Base-by-base conservation (phyloP, 352 stramenopile species). In the Phytophthora hybrid region DNA sequence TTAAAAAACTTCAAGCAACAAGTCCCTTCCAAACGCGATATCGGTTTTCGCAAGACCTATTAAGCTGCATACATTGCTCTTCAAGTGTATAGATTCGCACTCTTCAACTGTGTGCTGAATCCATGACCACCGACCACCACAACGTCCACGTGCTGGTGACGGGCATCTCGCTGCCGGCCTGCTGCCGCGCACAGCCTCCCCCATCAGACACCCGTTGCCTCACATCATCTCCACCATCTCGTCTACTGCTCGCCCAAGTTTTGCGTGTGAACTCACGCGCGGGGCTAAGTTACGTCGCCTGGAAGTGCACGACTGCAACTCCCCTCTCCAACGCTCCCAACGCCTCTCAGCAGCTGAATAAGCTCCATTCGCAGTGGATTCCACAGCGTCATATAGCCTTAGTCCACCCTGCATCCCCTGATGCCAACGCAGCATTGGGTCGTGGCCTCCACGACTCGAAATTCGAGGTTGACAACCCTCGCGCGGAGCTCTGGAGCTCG, bases 291-390 rank as follows among this genome's bases (percentile, higher is more conserved):
- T 78, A 73, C 31, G 29, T 78, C 3, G 56, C 34, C 49, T 81
- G 69, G 70, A 75, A 73, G 41, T 76, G 74, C 61, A 69, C 31
- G 34, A 76, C 74, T 57, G 3, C 7, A 16, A 32, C 4, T 59
- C 47, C 32, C 10, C 23, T 29, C 56, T 49, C 54, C 19, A 37
- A 19, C n/a, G n/a, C 39, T 19, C 19, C 16, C 7, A 19, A 49
- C 9, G 34, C 34, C 34, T 8, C 47, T 71, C 21, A 6, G 8
- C 34, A 61, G 47, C 47, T 21, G 5, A 55, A 44, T 46, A 66
- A 56, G 31, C 32, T 52, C 21, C 68, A 79, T 63, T 73, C 73
- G 21, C 63, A 77, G 56, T 80, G 69, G 73, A 63, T 80, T 72
- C 44, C 55, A n/a, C 47, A 66, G n/a, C 49, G 21, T 14, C 60